Percentiles rank a stretch among this genome's conserved stretches.
phyloP scores from a whole-genome alignment of 768 basidiomycete genomes.

The Russula abietina region DNA sequence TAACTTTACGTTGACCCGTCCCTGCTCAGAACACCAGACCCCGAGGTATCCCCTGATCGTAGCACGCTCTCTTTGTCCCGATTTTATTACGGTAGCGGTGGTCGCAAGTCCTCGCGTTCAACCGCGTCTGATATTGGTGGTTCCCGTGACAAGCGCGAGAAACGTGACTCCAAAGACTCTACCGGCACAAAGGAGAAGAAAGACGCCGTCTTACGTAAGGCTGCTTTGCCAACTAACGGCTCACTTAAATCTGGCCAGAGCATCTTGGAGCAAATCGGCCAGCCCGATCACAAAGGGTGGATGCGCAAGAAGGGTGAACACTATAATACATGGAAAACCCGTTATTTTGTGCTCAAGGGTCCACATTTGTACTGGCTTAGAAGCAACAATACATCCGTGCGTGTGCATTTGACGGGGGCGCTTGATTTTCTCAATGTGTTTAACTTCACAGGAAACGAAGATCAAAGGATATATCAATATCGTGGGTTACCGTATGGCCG shows the following conservation, averaged over 20 bases:
- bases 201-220: slow-evolving; percentile 50
- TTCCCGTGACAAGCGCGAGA: slow-evolving; percentile 27
- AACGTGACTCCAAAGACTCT: slow-evolving; percentile 26
- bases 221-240: slow-evolving; percentile 34
- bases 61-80: slow-evolving; percentile 25
- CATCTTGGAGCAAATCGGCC: slow-evolving; percentile 86
- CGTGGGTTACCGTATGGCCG: slow-evolving; percentile 83
- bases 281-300: slow-evolving; percentile 86
- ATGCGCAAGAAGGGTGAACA: slow-evolving; percentile 93
- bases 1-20: background rate
- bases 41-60: slow-evolving; percentile 41
- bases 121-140: slow-evolving; percentile 37
- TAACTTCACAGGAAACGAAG: slow-evolving; percentile 64
- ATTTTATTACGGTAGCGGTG: slow-evolving; percentile 34
- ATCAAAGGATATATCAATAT: slow-evolving; percentile 97
- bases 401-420: slow-evolving; percentile 21
- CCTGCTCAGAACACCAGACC: slow-evolving; percentile 32
- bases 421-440: background rate
- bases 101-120: slow-evolving; percentile 42
- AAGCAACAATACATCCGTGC: slow-evolving; percentile 56
- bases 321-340: slow-evolving; percentile 87
- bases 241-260: slow-evolving; percentile 47
- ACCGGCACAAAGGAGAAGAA: slow-evolving; percentile 29
- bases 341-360: slow-evolving; percentile 92
- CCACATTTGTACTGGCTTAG: slow-evolving; percentile 83